A percentile compares a stretch with the other conserved stretches of the same genome.
Conservation (phyloP, 2,329 filamentous ascomycete species). For the Cryphonectria naterciae region DNA sequence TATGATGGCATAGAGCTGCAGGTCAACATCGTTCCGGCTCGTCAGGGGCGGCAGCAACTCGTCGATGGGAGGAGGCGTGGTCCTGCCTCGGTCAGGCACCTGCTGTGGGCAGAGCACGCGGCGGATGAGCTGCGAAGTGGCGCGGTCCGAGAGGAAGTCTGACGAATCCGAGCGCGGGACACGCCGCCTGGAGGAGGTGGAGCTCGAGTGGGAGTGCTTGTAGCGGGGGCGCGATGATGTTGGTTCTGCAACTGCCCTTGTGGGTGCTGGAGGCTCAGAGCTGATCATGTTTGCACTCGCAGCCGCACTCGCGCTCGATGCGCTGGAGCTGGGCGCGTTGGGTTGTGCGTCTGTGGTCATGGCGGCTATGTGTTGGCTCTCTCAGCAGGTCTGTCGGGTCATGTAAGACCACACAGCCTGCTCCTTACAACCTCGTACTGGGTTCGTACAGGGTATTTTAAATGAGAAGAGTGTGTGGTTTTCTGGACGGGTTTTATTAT, state of each 20-base stretch:
- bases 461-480: neutral
- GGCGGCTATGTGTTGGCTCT: slow-evolving; percentile 17
- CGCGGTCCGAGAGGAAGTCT: slow-evolving; percentile 72
- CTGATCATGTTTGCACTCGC: slow-evolving; percentile 5
- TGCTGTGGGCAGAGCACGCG: slow-evolving; percentile 81
- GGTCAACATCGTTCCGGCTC: slow-evolving; percentile 89
- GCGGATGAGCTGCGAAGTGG: slow-evolving; percentile 80
- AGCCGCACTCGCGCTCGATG: slow-evolving; percentile 3
- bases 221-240: slow-evolving; percentile 36
- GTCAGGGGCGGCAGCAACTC: slow-evolving; percentile 88
- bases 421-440: neutral
- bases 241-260: slow-evolving; percentile 28
- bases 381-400: slow-evolving; percentile 19
- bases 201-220: slow-evolving; percentile 27
- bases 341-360: slow-evolving; percentile 26
- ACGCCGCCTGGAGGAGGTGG: slow-evolving; percentile 32
- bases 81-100: slow-evolving; percentile 58
- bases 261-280: slow-evolving; percentile 17
- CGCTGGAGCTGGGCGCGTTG: slow-evolving; percentile 24
- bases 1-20: slow-evolving; percentile 90
- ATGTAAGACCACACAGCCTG: neutral
- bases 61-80: slow-evolving; percentile 66
- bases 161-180: slow-evolving; percentile 28
- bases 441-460: neutral
- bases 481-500: too few species aligned